Base-by-base conservation (phyloP, 352 stramenopile species). In the Phytopythium oedochilum region DNA sequence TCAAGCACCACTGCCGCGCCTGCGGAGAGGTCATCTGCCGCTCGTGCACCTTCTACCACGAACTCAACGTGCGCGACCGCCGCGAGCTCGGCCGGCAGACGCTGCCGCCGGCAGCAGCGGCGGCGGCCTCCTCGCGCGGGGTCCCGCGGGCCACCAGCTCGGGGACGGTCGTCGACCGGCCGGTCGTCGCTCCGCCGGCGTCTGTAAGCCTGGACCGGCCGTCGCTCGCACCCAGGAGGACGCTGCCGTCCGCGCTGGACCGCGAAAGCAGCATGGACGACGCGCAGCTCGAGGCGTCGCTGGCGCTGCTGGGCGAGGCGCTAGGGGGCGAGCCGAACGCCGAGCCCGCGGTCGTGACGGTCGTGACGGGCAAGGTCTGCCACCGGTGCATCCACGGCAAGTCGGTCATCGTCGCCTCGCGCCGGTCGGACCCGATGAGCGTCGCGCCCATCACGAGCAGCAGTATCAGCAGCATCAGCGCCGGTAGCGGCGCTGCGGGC, bases 1-100 rank as follows among this genome's bases (percentile, higher is more conserved):
- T 75, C 29, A 82, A 86, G 31, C 80, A 92, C 43, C 80, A 92
- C 59, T 92, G 80, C 42, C 79, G 80, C 28, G 76, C 80, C 1
- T 92, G 78, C 22, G 78, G 78, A 35, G 78, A 89, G 70, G 67
- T 87, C 22, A 86, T 86, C 38, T 86, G 75, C 47, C 63, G 62
- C 34, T 61, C 71, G 2, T 86, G 75, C 57, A 79, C 67, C 35
- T 75, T 73, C 57, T 68, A 80, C 20, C 62, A 71, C 31, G 61
- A 54, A 49, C 61, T 84, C 17, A 77, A 71, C 47, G 71, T 81
- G 5, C 68, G 65, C 18, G 66, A 63, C 40, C 62, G 58, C 45
- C 57, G 34, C 23, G 38, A 20, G 14, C 26, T 62, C 25, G n/a
- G 40, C 1, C 39, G 39, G 6, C 23, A 35, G 38, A 35, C 35